phyloP scores from a whole-genome alignment of 495 filamentous ascomycete genomes.

The Penicillium fimorum region DNA sequence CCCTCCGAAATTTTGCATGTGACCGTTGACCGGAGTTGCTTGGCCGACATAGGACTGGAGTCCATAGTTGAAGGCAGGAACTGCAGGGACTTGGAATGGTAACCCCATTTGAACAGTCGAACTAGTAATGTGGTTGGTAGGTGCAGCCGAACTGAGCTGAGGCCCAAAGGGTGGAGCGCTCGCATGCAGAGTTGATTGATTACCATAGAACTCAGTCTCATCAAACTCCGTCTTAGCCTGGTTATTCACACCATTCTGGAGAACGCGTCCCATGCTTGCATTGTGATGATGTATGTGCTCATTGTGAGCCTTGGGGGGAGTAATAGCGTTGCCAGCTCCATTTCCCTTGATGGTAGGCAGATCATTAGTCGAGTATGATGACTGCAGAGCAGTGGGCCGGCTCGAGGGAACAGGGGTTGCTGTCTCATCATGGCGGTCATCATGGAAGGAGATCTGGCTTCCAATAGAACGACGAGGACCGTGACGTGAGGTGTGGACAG shows the following conservation, averaged over 20 bases:
- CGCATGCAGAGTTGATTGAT: conserved; percentile 70
- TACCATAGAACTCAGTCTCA: conserved; percentile 34
- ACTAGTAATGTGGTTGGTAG: conserved; percentile 18
- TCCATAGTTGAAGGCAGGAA: conserved; percentile 33
- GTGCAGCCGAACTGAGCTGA: conserved; percentile 31
- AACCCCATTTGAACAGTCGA: conserved; percentile 23
- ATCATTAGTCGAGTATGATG: conserved; percentile 88
- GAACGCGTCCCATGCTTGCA: conserved; percentile 74
- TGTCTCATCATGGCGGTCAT: conserved; percentile 30
- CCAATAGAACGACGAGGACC: conserved; percentile 56
- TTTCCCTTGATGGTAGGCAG: conserved; percentile 79
- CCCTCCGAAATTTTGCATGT: conserved; percentile 24
- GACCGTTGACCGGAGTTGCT: conserved; percentile 27
- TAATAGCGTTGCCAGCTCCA: conserved; percentile 50
- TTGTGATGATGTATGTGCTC: conserved; percentile 85
- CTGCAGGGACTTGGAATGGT: conserved; percentile 25
- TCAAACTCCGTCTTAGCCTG: conserved; percentile 61
- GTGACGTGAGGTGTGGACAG: conserved; percentile 32
- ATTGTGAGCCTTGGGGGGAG: conserved; percentile 59
- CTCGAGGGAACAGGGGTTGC: conserved; percentile 27
- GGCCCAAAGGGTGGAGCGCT: conserved; percentile 68
- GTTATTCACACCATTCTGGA: conserved; percentile 55
- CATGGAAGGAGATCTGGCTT: conserved; percentile 40
- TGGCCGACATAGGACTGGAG: conserved; percentile 35
- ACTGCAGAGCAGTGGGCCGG: conserved; percentile 55